Evolutionary conservation across 805 yeast species (phyloP).

Genomic region (Peterozyma toletana): DNA sequence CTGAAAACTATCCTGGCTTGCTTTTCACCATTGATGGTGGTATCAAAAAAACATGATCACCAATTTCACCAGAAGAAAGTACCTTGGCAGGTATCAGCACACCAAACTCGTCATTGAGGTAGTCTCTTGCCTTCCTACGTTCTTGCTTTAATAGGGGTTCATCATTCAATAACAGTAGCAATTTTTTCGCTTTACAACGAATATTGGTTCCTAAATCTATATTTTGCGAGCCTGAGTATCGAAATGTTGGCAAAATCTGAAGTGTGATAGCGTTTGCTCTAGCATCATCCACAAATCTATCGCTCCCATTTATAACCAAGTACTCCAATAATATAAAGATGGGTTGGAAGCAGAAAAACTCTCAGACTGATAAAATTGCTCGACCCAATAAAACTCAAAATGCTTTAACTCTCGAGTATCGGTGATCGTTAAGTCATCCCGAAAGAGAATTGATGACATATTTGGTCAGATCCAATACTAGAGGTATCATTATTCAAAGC

Average conservation of each 20-base stretch:
- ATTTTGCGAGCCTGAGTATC: slow-evolving; percentile 88
- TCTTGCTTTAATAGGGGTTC: slow-evolving; percentile 73
- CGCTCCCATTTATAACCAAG: slow-evolving; percentile 86
- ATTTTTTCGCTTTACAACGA: slow-evolving; percentile 79
- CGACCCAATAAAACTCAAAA: no score
- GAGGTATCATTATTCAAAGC: no score
- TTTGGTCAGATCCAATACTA: no score
- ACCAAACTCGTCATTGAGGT: no score
- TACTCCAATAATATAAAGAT: slow-evolving; percentile 87
- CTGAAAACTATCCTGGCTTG: slow-evolving; percentile 30
- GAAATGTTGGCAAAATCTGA: slow-evolving; percentile 86
- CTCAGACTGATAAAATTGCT: no score
- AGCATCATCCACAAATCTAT: slow-evolving; percentile 92
- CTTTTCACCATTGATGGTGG: slow-evolving; percentile 46
- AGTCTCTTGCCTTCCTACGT: slow-evolving; percentile 84
- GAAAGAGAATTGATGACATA: no score
- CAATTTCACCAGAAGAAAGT: no score
- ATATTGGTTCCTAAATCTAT: slow-evolving; percentile 95
- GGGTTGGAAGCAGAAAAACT: no score
- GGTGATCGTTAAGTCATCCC: no score
- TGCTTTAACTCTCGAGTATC: no score
- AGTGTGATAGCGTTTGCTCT: slow-evolving; percentile 75
- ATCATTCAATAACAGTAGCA: slow-evolving; percentile 65
- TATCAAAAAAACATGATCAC: slow-evolving; percentile 48
- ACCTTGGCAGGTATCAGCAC: no score